phyloP scores from a whole-genome alignment of 768 basidiomycete genomes.

The Suillus luteus region DNA sequence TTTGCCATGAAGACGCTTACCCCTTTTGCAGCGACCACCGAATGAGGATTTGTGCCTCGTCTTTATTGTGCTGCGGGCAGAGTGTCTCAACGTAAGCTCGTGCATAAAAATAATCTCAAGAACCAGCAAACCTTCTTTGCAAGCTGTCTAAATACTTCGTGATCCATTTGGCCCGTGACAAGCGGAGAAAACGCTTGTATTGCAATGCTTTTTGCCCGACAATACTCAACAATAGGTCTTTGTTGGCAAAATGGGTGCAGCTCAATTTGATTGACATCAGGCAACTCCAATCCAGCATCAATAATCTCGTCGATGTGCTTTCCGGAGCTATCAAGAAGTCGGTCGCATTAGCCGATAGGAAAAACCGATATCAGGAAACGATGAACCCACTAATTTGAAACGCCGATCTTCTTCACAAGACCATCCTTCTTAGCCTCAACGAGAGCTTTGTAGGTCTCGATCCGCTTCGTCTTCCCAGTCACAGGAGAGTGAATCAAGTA shows the following conservation, averaged over 20 bases:
- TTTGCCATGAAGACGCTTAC: constrained; percentile 9
- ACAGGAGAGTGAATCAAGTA: constrained; percentile 49
- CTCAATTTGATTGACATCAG: constrained; percentile 39
- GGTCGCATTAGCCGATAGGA: neutral
- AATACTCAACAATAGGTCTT: constrained; percentile 71
- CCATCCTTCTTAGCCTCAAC: constrained; percentile 37
- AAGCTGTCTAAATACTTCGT: constrained; percentile 50
- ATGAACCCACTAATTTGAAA: constrained; percentile 47
- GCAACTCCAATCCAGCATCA: constrained; percentile 27
- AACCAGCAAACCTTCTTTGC: constrained; percentile 53
- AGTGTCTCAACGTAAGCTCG: neutral
- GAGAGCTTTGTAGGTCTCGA: constrained; percentile 44
- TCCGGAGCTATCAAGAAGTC: constrained; percentile 22
- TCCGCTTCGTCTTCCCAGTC: constrained; percentile 39
- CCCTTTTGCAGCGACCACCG: constrained; percentile 53
- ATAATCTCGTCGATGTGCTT: constrained; percentile 29
- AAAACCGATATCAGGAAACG: neutral
- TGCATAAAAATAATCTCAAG: neutral
- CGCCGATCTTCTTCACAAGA: constrained; percentile 42
- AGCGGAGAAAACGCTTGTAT: constrained; percentile 78
- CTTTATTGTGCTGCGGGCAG: constrained; percentile 29
- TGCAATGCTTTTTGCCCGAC: constrained; percentile 55
- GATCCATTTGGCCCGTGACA: constrained; percentile 54
- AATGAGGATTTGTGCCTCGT: constrained; percentile 47
- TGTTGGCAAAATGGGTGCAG: constrained; percentile 84